phyloP scores from a whole-genome alignment of 306 rosid genomes.

The Crataegus laevigata region DNA sequence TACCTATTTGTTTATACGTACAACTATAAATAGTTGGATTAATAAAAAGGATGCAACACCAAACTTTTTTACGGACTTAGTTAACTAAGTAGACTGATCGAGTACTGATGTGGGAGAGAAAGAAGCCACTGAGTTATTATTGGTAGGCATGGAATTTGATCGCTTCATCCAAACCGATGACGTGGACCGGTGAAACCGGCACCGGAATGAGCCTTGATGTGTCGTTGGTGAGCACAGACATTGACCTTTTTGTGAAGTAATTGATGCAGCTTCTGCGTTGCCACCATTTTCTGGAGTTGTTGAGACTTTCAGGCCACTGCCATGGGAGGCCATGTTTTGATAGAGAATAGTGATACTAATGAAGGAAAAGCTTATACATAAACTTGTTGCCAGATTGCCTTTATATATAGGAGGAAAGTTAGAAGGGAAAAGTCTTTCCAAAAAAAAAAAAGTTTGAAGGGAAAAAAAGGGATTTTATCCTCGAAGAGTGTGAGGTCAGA shows the following conservation, averaged over 20 bases:
- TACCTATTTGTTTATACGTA: not conserved
- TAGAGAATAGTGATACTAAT: not conserved
- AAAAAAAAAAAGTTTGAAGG: not conserved
- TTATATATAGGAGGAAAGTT: not conserved
- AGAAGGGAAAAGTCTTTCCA: too few species aligned
- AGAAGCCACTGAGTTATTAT: slow-evolving; percentile 18
- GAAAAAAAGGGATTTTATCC: not conserved
- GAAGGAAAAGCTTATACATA: not conserved
- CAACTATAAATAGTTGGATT: not conserved
- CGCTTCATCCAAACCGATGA: slow-evolving; percentile 48
- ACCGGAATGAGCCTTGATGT: slow-evolving; percentile 82
- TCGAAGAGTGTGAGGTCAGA: slow-evolving; percentile 1
- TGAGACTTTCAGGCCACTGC: slow-evolving; percentile 24
- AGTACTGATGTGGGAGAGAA: slow-evolving; percentile 31
- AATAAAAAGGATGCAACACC: not conserved
- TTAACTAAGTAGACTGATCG: slow-evolving; percentile 16
- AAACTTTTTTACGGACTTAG: not conserved
- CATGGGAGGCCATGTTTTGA: slow-evolving; percentile 44
- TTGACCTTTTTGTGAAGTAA: slow-evolving; percentile 44
- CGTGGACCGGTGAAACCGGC: slow-evolving; percentile 62
- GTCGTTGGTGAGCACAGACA: slow-evolving; percentile 89
- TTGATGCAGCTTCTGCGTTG: slow-evolving; percentile 17
- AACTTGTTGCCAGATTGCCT: not conserved
- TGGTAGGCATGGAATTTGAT: slow-evolving; percentile 48
- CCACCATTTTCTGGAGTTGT: slow-evolving; percentile 50